Evolutionary conservation across 257 asterid species (phyloP).

Genomic region (Cinchona pubescens): DNA sequence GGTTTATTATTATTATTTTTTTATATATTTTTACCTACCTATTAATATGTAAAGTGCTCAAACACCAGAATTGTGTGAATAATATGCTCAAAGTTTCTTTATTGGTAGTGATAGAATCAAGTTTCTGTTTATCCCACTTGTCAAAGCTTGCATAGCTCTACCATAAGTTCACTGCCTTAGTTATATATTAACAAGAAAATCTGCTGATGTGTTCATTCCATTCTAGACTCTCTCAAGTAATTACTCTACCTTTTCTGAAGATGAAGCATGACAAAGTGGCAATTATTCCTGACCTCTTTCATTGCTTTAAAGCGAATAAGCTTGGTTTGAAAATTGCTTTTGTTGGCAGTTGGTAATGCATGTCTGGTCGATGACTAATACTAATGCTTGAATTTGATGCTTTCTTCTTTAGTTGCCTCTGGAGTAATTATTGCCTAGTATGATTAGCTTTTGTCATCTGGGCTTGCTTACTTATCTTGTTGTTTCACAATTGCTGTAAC

Average conservation of each 20-base stretch:
- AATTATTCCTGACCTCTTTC: background rate
- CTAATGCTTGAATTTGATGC: background rate
- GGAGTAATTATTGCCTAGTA: background rate
- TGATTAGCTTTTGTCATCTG: background rate
- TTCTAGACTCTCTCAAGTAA: background rate
- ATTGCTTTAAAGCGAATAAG: background rate
- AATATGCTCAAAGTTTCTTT: background rate
- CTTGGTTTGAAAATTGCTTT: background rate
- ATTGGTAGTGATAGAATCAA: background rate
- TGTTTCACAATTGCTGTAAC: conserved; percentile 2
- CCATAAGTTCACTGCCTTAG: background rate
- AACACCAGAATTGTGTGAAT: background rate
- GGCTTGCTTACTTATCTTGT: background rate
- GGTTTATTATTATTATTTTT: background rate
- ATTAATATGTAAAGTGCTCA: background rate
- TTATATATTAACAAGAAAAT: background rate
- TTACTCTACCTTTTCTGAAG: background rate
- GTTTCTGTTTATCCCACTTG: background rate
- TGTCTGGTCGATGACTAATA: background rate
- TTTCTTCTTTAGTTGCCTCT: background rate
- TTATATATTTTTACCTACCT: background rate
- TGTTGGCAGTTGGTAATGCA: background rate
- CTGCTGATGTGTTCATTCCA: background rate
- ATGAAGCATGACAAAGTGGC: background rate
- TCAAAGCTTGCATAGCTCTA: background rate